phyloP scores from a whole-genome alignment of 305 asterid genomes.

The Fraxinus velutina region DNA sequence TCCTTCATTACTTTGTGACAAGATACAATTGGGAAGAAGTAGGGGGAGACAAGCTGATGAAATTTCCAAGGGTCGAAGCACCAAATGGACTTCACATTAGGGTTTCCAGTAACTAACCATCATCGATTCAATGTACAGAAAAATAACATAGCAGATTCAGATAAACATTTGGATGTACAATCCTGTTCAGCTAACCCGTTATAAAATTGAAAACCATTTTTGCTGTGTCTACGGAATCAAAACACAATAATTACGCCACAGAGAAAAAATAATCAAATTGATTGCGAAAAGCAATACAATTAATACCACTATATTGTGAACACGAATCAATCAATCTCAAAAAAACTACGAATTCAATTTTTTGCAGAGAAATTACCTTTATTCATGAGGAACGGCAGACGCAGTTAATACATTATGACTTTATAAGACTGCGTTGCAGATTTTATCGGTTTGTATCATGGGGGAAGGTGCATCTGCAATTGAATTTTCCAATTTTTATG shows the following conservation, averaged over 20 bases:
- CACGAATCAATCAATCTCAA: background rate
- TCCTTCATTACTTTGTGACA: conserved; percentile 90
- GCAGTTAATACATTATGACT: background rate
- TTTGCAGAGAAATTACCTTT: background rate
- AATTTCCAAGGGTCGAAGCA: conserved; percentile 57
- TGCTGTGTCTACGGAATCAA: background rate
- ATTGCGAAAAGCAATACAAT: background rate
- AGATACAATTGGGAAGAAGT: conserved; percentile 93
- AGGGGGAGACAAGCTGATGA: conserved; percentile 68
- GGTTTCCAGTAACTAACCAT: conserved; percentile 17
- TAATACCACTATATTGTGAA: background rate
- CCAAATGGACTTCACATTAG: conserved; percentile 32
- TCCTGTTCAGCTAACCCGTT: background rate
- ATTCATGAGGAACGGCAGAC: background rate
- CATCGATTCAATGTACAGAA: conserved; percentile 10
- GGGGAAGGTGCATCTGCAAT: background rate
- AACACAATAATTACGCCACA: background rate
- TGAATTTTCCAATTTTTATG: background rate
- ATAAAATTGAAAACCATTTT: background rate
- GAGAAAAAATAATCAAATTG: background rate
- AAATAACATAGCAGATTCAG: conserved; percentile 4
- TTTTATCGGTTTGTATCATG: background rate
- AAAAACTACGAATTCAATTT: background rate
- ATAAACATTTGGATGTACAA: background rate
- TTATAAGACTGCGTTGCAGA: background rate